A percentile compares a stretch with the other conserved stretches of the same genome.
Evolutionary conservation across 2,329 filamentous ascomycete genomes (phyloP).

Genomic region (Beauveria caledonica): DNA sequence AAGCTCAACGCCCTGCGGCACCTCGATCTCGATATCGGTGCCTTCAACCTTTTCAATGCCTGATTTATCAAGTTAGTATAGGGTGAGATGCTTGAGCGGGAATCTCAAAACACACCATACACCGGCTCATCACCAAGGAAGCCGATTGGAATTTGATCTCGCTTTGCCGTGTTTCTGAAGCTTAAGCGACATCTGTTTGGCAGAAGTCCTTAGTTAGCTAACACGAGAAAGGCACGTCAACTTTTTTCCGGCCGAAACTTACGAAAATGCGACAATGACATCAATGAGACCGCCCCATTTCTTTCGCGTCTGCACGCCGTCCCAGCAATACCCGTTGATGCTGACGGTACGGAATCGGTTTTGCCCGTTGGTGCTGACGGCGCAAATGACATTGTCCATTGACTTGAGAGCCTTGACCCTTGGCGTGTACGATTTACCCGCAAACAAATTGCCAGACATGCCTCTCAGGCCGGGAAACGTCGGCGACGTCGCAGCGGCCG

Average conservation of each 20-base stretch:
- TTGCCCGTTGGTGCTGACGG: neutral
- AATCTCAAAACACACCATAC: neutral
- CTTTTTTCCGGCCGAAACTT: neutral
- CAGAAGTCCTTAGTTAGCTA: neutral
- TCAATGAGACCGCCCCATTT: neutral
- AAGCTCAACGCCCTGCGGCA: neutral
- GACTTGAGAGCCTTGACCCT: neutral
- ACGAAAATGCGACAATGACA: neutral
- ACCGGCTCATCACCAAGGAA: neutral
- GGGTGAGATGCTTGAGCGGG: neutral
- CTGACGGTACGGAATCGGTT: neutral
- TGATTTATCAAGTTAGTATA: neutral
- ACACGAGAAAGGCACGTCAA: neutral
- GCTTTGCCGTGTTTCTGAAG: neutral
- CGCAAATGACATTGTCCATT: neutral
- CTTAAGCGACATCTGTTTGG: neutral
- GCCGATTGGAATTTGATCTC: neutral
- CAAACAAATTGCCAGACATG: neutral
- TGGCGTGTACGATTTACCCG: neutral
- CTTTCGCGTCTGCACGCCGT: neutral
- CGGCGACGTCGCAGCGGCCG: neutral
- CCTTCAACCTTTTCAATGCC: conserved; percentile 18
- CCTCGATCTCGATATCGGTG: conserved; percentile 8
- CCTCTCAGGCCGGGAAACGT: neutral
- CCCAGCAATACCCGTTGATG: neutral